Evolutionary conservation across 1,284 basidiomycete species (phyloP), one percentile per base, ranked within the genome.

Genomic region (Porogramme epimiltina): DNA sequence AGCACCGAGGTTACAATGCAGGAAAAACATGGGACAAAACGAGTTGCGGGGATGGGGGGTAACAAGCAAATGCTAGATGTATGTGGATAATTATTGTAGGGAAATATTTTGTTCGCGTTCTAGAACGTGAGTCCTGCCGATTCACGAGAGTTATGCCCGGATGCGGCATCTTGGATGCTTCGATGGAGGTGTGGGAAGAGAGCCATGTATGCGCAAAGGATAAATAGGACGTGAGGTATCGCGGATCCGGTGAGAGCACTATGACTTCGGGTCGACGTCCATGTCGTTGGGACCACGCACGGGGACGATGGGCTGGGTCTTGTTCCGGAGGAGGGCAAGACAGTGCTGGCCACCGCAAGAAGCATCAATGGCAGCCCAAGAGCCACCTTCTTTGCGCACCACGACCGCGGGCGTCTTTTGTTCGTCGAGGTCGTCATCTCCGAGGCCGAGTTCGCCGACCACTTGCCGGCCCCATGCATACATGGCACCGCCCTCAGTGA

Each of bases 391-490:
- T 62, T 78, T 80, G 45, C 85, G 81, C 24, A 89, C 87, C 37
- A 89, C 76, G n/a, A 78, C 72, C 18, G 70, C 77, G 1, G 86
- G 85, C 3, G 80, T 84, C 59, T 71, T 71, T 38, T 82, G 80
- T 55, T 79, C 80, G 40, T 53, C 54, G 8, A 51, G 53, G 31
- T 47, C 50, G 60, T 81, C 80, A 66, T 79, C 72, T 22, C 78
- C 82, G 50, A 80, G 79, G 73, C 78, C 82, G 51, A 80, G 79
- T 73, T 80, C 93, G 66, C 77, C 84, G 69, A 80, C 85, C 46
- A 85, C 81, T 19, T 92, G 91, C 58, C 89, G 84, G 42, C 93
- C 93, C 93, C 93, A 96, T 36, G 86, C 78, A 66, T 93, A 95
- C 55, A 93, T 73, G 24, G 89, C 87, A 11, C 93, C 93, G 39